Percentiles rank a stretch among this genome's conserved stretches.
These are phyloP conservation scores for Backusella psychrophila DNA, from an alignment of 192 early-diverging fungal genomes.

Conservation along the genomic window DNA sequence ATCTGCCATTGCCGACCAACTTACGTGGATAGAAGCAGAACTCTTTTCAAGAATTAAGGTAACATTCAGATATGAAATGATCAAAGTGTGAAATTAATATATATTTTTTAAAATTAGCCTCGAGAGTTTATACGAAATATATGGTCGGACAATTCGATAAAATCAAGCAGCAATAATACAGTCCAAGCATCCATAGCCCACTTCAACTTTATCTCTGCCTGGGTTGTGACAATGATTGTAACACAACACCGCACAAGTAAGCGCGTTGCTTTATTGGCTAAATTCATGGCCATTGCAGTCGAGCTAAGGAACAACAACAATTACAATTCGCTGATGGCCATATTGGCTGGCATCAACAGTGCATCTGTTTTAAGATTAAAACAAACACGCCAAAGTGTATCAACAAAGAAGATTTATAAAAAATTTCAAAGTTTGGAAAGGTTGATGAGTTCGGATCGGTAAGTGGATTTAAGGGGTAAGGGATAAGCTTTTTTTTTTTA, in stretches of 20 bases:
- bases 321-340: constrained; percentile 76
- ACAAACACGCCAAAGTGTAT: constrained; percentile 57
- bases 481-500: not conserved
- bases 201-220: constrained; percentile 73
- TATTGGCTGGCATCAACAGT: constrained; percentile 69
- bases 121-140: constrained; percentile 13
- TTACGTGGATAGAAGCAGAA: constrained; percentile 62
- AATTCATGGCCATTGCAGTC: constrained; percentile 70
- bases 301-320: constrained; percentile 66
- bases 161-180: constrained; percentile 17
- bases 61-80: not conserved
- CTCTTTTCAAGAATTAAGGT: constrained; percentile 56
- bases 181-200: constrained; percentile 63
- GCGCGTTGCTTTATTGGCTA: constrained; percentile 62
- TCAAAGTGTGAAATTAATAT: not conserved
- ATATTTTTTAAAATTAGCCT: not conserved
- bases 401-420: constrained; percentile 47
- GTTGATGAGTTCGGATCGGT: constrained; percentile 66
- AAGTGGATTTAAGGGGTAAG: not conserved
- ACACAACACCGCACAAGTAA: constrained; percentile 60
- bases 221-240: constrained; percentile 71
- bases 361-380: constrained; percentile 59
- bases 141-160: not conserved
- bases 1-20: constrained; percentile 57
- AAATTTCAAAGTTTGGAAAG: constrained; percentile 61